These are phyloP conservation scores for Xylaria arbuscula DNA, from an alignment of 2,329 filamentous ascomycete genomes.

Conservation along the genomic window DNA sequence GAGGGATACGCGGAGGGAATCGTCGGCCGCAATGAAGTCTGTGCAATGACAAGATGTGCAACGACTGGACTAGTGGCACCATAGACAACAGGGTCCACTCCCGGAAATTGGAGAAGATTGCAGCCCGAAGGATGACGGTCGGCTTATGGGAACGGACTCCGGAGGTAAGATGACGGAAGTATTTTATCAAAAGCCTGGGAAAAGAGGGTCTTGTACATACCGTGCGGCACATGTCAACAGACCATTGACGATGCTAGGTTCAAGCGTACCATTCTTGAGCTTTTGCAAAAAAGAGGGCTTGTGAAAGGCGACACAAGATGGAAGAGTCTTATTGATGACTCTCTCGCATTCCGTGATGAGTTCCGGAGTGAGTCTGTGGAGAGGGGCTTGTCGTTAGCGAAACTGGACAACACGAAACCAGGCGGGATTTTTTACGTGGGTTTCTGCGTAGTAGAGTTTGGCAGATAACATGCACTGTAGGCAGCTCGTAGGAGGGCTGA, in stretches of 20 bases:
- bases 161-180: conserved; percentile 33
- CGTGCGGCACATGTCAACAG: conserved; percentile 67
- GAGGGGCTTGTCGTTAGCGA: conserved; percentile 27
- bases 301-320: conserved; percentile 71
- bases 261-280: conserved; percentile 66
- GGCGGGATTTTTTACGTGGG: neutral
- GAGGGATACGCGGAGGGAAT: conserved; percentile 28
- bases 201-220: conserved; percentile 55
- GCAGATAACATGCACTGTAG: neutral
- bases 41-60: conserved; percentile 25
- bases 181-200: neutral
- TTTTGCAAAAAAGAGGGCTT: conserved; percentile 71
- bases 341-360: conserved; percentile 69
- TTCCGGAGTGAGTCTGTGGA: conserved; percentile 64
- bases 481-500: conserved; percentile 3
- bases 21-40: conserved; percentile 29
- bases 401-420: conserved; percentile 13
- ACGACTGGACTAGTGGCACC: conserved; percentile 34
- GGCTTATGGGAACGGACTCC: conserved; percentile 39
- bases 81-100: conserved; percentile 35
- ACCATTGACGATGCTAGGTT: conserved; percentile 67
- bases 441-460: neutral
- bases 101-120: conserved; percentile 37
- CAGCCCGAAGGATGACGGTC: conserved; percentile 35
- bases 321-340: conserved; percentile 70